Evolutionary conservation across 129 eudicot species (phyloP).

Genomic region (Pulicaria dysenterica): DNA sequence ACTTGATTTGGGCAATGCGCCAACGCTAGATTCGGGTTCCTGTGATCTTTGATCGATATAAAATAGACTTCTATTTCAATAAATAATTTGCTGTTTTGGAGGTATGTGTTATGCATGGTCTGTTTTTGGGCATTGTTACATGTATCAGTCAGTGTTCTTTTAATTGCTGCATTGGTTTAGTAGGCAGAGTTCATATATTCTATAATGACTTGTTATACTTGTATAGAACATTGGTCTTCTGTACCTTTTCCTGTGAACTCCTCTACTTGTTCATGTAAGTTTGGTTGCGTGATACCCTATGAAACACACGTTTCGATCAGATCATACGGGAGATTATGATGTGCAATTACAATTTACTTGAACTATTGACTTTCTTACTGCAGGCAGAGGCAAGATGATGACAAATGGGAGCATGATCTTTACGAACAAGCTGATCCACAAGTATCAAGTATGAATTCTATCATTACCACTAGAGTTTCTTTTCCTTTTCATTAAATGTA

Average conservation of each 20-base stretch:
- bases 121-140: slow-evolving; percentile 4
- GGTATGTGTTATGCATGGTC: not conserved
- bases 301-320: slow-evolving; percentile 3
- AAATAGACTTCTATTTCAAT: not conserved
- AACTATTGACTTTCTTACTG: slow-evolving; percentile 31
- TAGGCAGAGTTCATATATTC: not conserved
- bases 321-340: not conserved
- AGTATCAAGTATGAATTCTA: slow-evolving; percentile 57
- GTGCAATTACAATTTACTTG: slow-evolving; percentile 4
- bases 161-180: no score
- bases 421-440: slow-evolving; percentile 60
- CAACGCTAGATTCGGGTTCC: not conserved
- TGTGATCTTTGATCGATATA: not conserved
- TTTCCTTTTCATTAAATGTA: not conserved
- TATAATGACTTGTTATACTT: not conserved
- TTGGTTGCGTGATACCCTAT: not conserved
- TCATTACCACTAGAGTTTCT: slow-evolving; percentile 3
- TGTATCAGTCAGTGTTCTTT: not conserved
- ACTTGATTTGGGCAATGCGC: not conserved
- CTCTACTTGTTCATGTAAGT: not conserved
- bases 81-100: not conserved
- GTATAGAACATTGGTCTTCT: not conserved
- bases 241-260: not conserved
- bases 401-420: slow-evolving; percentile 96
- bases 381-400: slow-evolving; percentile 90